Evolutionary conservation across 129 eudicot genomes (phyloP).

Genomic region (Ambrosia trifida): DNA sequence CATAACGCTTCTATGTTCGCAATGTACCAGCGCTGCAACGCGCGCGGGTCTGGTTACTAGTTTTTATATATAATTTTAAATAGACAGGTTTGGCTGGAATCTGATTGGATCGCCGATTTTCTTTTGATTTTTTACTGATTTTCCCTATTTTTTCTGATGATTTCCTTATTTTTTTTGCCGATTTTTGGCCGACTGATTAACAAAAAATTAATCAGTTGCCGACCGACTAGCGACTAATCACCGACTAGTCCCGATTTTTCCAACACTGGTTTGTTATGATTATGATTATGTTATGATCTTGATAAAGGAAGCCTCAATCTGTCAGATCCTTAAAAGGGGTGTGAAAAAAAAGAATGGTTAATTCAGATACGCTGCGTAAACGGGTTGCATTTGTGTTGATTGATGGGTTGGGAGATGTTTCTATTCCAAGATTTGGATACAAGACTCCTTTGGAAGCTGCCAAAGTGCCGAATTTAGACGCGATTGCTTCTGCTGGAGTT

Average conservation of each 20-base stretch:
- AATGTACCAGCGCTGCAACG: no score
- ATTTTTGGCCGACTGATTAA: no score
- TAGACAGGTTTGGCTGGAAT: no score
- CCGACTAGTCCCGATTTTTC: no score
- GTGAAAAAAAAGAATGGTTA: slow-evolving; percentile 43
- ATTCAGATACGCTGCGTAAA: slow-evolving; percentile 43
- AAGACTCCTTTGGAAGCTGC: slow-evolving; percentile 87
- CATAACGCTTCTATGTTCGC: no score
- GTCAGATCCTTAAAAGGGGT: slow-evolving; percentile 21
- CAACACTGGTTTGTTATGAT: background rate
- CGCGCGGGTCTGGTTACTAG: no score
- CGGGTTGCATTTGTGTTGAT: slow-evolving; percentile 90
- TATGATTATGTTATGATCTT: slow-evolving; percentile 18
- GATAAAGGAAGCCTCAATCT: slow-evolving; percentile 7
- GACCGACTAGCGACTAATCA: no score
- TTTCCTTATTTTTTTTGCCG: no score
- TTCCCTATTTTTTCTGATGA: no score
- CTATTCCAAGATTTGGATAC: slow-evolving; percentile 73
- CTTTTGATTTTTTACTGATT: no score
- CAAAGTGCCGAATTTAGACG: slow-evolving; percentile 68
- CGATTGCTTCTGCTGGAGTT: slow-evolving; percentile 88
- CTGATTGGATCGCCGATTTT: no score
- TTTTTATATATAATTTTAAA: background rate
- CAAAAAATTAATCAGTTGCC: no score
- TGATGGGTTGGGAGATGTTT: slow-evolving; percentile 96